Conservation (phyloP, 202 grass and related monocot species). For the Zoysia matrella region DNA sequence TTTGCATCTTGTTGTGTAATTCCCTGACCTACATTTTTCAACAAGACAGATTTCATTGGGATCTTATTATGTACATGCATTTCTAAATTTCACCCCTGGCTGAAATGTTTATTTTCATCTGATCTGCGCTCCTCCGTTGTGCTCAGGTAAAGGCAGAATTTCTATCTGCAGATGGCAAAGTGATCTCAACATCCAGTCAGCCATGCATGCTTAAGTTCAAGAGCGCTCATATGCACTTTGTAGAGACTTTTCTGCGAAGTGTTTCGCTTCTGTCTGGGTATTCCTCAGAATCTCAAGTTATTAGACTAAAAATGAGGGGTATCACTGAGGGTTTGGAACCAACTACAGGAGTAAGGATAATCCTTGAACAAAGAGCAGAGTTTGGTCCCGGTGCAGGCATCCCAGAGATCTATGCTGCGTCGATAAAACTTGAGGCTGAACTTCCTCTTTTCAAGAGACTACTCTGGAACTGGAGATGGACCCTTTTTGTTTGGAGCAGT, state of each 20-base stretch:
- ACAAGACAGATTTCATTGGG: background rate
- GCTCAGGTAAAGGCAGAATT: conserved; percentile 77
- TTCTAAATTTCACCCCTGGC: background rate
- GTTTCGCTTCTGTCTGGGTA: conserved; percentile 77
- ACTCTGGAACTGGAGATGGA: conserved; percentile 93
- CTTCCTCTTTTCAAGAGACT: conserved; percentile 82
- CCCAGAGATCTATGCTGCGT: conserved; percentile 84
- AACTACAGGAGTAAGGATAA: conserved; percentile 66
- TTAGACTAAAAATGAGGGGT: conserved; percentile 74
- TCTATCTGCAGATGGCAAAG: conserved; percentile 61
- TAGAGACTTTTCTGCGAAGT: conserved; percentile 81
- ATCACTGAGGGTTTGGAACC: conserved; percentile 64
- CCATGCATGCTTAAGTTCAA: conserved; percentile 97
- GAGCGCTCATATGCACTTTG: conserved; percentile 79
- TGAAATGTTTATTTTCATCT: conserved; percentile 18
- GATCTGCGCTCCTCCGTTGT: conserved; percentile 11
- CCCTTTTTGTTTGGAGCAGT: conserved; percentile 88
- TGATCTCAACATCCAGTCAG: conserved; percentile 60
- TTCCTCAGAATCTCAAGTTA: conserved; percentile 75
- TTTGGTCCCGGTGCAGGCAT: conserved; percentile 73
- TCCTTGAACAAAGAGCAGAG: conserved; percentile 85
- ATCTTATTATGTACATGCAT: background rate
- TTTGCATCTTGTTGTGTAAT: background rate
- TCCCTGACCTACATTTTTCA: background rate
- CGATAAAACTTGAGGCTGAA: conserved; percentile 74